A percentile compares a stretch with the other conserved stretches of the same genome.
Conservation (phyloP, 768 basidiomycete genomes). For the Coprinopsis sp. region DNA sequence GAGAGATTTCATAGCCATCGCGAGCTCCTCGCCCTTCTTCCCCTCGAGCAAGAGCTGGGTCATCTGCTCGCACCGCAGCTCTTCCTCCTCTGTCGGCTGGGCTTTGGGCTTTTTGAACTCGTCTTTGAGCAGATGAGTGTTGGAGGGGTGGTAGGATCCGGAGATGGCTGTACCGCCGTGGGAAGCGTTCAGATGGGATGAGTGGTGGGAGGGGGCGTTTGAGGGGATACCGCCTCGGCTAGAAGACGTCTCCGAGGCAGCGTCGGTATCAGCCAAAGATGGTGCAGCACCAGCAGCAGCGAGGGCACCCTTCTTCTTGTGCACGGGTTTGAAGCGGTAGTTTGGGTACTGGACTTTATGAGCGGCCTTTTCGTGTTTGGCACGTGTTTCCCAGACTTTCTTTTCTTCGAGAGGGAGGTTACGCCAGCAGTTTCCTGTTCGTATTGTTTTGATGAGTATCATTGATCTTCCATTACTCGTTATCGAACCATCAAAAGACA, state of each 20-base stretch:
- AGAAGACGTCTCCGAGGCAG: slow-evolving; percentile 3
- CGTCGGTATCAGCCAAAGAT: no score
- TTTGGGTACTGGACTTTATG: slow-evolving; percentile 68
- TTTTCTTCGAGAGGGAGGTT: slow-evolving; percentile 67
- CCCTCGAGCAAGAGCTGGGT: slow-evolving; percentile 61
- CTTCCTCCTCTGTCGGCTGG: slow-evolving; percentile 44
- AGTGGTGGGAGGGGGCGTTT: no score
- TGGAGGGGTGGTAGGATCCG: no score
- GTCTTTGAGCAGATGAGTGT: not conserved
- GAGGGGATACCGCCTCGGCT: no score
- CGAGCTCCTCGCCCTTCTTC: slow-evolving; percentile 66
- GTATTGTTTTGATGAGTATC: no score
- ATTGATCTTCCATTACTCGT: not conserved
- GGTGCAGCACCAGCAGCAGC: no score
- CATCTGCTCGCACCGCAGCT: slow-evolving; percentile 65
- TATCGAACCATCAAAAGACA: slow-evolving; percentile 15
- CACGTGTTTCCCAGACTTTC: slow-evolving; percentile 65
- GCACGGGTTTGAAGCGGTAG: slow-evolving; percentile 53
- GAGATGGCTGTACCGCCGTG: no score
- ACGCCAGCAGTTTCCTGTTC: slow-evolving; percentile 68
- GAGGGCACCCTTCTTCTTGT: slow-evolving; percentile 37
- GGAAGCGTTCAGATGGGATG: no score
- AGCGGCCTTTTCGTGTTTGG: slow-evolving; percentile 68
- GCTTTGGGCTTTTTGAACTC: slow-evolving; percentile 31
- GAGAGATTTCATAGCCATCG: no score